A percentile compares a stretch with the other conserved stretches of the same genome.
Conservation (phyloP, 805 yeast genomes). For the Phaffomyces opuntiae region DNA sequence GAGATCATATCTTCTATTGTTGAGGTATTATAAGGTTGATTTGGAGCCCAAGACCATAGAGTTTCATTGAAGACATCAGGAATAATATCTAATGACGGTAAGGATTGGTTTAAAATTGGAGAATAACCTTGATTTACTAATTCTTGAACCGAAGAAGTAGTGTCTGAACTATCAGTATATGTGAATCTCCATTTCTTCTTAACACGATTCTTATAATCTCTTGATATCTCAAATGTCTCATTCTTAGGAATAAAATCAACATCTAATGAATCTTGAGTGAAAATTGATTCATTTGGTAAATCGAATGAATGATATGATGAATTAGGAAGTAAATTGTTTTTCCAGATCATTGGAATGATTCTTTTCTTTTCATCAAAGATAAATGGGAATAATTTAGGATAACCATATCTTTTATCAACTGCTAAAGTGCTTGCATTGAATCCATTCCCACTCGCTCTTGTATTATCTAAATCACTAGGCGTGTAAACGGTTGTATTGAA, state of each 20-base stretch:
- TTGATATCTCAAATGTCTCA: neutral
- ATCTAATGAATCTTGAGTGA: neutral
- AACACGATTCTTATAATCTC: slow-evolving; percentile 4
- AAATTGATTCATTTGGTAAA: neutral
- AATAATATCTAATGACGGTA: slow-evolving; percentile 22
- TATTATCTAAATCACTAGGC: slow-evolving; percentile 20
- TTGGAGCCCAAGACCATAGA: slow-evolving; percentile 71
- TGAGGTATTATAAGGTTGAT: slow-evolving; percentile 37
- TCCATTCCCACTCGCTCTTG: slow-evolving; percentile 16
- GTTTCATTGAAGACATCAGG: slow-evolving; percentile 28
- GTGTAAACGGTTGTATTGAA: slow-evolving; percentile 23
- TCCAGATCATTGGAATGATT: slow-evolving; percentile 29
- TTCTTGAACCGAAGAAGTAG: slow-evolving; percentile 34
- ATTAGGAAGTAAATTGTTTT: slow-evolving; percentile 22
- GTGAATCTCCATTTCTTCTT: slow-evolving; percentile 31
- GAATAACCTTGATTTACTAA: slow-evolving; percentile 54
- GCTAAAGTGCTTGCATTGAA: slow-evolving; percentile 10
- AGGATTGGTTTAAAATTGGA: slow-evolving; percentile 48
- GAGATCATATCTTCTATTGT: neutral
- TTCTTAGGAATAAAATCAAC: neutral
- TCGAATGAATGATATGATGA: slow-evolving; percentile 25
- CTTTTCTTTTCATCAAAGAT: slow-evolving; percentile 30
- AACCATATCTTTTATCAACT: slow-evolving; percentile 15
- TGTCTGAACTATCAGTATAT: slow-evolving; percentile 35
- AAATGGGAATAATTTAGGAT: slow-evolving; percentile 30